Evolutionary conservation across 139 green algal species (phyloP).

Genomic region (Haematococcus lacustris): DNA sequence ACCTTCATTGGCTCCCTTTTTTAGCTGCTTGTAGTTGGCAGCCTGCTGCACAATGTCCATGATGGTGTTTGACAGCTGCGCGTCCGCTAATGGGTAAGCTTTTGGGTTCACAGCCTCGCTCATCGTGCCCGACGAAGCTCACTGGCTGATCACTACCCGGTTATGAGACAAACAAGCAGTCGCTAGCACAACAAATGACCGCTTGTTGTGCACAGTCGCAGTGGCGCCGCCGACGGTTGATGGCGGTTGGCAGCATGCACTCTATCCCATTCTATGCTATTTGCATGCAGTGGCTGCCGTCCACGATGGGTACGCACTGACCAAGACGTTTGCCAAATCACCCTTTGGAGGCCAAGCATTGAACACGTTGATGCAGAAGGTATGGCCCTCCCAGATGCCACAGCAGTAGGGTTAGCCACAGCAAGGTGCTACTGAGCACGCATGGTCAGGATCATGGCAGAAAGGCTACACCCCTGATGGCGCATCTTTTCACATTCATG

Average conservation of each 20-base stretch:
- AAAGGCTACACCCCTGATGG: no score
- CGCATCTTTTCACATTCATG: no score
- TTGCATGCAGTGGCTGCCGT: constrained; percentile 72
- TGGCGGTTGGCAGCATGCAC: no score
- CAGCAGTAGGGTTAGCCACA: no score
- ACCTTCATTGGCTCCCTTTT: constrained; percentile 98
- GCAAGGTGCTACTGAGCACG: no score
- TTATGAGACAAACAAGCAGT: no score
- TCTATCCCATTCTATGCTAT: not conserved
- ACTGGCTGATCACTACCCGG: constrained; percentile 70
- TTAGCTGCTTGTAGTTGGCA: constrained; percentile 99
- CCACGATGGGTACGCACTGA: constrained; percentile 87
- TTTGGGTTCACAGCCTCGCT: constrained; percentile 96
- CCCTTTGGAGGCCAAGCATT: constrained; percentile 71
- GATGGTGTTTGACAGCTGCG: constrained; percentile 92
- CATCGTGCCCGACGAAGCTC: constrained; percentile 50
- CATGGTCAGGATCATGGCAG: no score
- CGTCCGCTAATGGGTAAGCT: constrained; percentile 91
- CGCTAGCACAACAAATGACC: no score
- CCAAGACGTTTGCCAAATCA: constrained; percentile 62
- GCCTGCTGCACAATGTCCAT: constrained; percentile 98
- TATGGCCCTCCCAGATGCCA: no score
- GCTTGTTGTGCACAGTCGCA: no score
- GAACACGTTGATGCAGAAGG: constrained; percentile 32
- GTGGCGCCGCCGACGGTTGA: no score